Evolutionary conservation across 108 stramenopile genomes (phyloP), one percentile per base, ranked within the genome.

Genomic region (Fistulifera pelliculosa): DNA sequence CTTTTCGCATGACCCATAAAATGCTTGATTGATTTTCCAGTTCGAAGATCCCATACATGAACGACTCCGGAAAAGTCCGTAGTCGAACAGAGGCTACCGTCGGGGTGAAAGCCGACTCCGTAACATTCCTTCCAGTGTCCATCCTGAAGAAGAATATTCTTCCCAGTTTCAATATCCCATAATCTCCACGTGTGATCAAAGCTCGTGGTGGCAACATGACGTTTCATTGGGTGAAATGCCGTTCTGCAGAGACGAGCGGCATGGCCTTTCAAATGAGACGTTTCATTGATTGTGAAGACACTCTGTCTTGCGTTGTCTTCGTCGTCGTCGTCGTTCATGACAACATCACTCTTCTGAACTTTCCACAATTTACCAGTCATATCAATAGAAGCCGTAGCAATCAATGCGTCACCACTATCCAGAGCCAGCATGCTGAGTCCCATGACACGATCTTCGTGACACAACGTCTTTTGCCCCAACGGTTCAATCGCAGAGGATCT

Each of bases 101-200:
- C 98, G 24, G 75, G 70, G 62, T 99, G 98, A 65, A 98, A 96
- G 7, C 86, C 85, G 42, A 98, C 70, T 10, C 94, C 96, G 62
- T 94, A 97, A 14, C 77, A 77, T 57, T 96, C 92, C 56, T 73
- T 71, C 52, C 69, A 72, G 63, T 98, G 98, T 1, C 98, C 98
- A 73, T 95, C 94, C 64, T 99, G 98, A 49, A 99, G 57, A 14
- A 98, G 68, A n/a, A 99, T 41, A 52, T 79, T 80, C 22, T 72
- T 59, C 15, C 90, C 87, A 19, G 90, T 93, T 66, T 94, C 94
- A 1, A 93, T 79, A 68, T 99, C 97, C 96, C 95, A 99, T 17
- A 99, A 81, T 39, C 98, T 66, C 98, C 98, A 99, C 4, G 97
- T 96, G 63, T 93, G 89, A 66, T 99, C 98, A 50, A 86, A 95